A percentile compares a stretch with the other conserved stretches of the same genome.
Evolutionary conservation across 148 eudicot genomes (phyloP).

Genomic region (Vaccinium corymbosum): DNA sequence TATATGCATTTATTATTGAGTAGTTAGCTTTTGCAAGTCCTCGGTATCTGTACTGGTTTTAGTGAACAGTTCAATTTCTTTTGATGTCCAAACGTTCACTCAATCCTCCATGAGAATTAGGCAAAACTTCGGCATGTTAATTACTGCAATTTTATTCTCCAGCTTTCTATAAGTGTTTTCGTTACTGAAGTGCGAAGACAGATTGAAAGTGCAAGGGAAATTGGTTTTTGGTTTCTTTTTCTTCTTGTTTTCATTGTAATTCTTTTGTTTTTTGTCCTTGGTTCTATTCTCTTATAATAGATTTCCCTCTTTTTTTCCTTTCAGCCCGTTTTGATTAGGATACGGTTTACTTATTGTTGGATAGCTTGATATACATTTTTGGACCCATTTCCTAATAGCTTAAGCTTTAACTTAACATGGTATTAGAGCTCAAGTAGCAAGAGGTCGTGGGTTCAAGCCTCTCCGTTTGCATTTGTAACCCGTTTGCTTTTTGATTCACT

Average conservation of each 20-base stretch:
- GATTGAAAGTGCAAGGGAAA: background rate
- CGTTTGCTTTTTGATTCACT: too few relatives aligned
- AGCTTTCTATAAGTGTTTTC: background rate
- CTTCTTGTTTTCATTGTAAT: background rate
- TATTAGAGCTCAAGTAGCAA: too few relatives aligned
- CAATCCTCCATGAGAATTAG: background rate
- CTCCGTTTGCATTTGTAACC: too few relatives aligned
- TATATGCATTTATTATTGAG: background rate
- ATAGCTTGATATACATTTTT: too few relatives aligned
- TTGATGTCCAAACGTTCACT: background rate
- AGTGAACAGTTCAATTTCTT: background rate
- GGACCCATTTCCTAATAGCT: too few relatives aligned
- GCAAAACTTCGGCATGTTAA: background rate
- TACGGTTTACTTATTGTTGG: background rate
- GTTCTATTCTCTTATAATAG: background rate
- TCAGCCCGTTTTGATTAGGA: background rate
- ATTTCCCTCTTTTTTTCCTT: background rate
- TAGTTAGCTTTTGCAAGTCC: background rate
- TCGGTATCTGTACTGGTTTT: background rate
- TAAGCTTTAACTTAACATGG: too few relatives aligned
- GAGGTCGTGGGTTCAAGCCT: too few relatives aligned
- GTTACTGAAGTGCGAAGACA: background rate
- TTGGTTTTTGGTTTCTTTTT: background rate
- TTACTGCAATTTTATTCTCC: background rate
- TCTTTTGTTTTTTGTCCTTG: background rate